A percentile compares a stretch with the other conserved stretches of the same genome.
These are phyloP conservation scores for Corymbia citriodora DNA, from an alignment of 441 rosid genomes.

Conservation along the genomic window DNA sequence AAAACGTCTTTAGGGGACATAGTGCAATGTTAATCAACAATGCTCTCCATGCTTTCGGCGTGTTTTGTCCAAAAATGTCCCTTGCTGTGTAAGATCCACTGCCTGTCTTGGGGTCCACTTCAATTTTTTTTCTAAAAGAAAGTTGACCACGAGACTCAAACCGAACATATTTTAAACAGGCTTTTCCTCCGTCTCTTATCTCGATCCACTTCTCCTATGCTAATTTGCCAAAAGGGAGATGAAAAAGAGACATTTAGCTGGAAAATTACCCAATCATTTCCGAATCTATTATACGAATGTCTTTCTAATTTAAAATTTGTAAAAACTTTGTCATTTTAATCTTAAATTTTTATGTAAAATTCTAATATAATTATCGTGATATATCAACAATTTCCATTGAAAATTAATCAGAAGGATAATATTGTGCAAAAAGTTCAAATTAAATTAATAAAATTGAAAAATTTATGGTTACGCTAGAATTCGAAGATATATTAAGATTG, in stretches of 20 bases:
- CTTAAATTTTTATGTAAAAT: neutral
- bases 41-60: neutral
- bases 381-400: too few species aligned
- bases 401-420: too few species aligned
- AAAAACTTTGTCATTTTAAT: neutral
- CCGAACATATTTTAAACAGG: neutral
- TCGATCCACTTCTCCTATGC: neutral
- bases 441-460: neutral
- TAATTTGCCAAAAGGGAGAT: neutral
- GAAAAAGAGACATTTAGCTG: too few species aligned
- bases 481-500: too few species aligned
- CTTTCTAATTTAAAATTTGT: neutral
- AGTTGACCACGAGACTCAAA: neutral
- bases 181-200: neutral
- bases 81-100: neutral
- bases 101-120: neutral
- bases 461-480: too few species aligned
- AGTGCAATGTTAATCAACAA: neutral
- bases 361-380: neutral
- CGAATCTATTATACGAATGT: neutral
- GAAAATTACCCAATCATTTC: neutral
- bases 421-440: neutral
- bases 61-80: neutral
- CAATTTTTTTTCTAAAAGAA: too few species aligned
- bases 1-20: neutral